Base-by-base conservation (phyloP, 345 rosid species). In the Pistacia integerrima region DNA sequence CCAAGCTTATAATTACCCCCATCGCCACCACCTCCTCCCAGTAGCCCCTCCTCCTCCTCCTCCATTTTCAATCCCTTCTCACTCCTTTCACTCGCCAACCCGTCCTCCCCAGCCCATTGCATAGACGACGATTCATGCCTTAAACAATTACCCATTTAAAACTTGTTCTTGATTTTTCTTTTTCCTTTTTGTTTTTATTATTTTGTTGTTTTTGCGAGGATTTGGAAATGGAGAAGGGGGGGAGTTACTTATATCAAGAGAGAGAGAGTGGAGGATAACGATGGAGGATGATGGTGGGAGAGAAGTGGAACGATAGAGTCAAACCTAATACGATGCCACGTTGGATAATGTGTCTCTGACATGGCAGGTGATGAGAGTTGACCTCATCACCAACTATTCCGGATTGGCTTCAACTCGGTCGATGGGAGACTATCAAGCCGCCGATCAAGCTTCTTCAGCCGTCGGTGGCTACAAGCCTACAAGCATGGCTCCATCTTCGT, bases 61-160 rank as follows among this genome's bases (percentile, higher is more conserved):
- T 74, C 78, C 22, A 17, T 58, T 14, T 74, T 75, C 28, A 38
- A 41, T 1, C 0, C 73, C 77, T 74, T 52, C 28, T 17, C 66
- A 11, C 38, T 72, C 5, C 2, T 35, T 36, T 57, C 67, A 5
- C 54, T 49, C 54, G 22, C 46, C 64, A 72, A 41, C 93, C 89
- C 86, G 74, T 89, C 86, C 22, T 87, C 89, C 20, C 93, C 88
- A 51, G 85, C 87, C 93, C 88, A 84, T 56, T 78, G 86, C 77
- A 80, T 46, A 36, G 81, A 57, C 14, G 46, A 41, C 8, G 88
- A 83, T 44, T 78, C 81, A 55, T 63, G 87, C 58, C 78, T 17
- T 20, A 88, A 11, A 77, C 90, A 88, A 65, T 90, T 90, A 8
- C 93, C 91, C 93, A 90, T 87, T 46, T 51, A 5, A 5, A 62